Percentiles rank a stretch among this genome's conserved stretches.
Evolutionary conservation across 768 basidiomycete species (phyloP).

Genomic region (Naganishia kalamii): DNA sequence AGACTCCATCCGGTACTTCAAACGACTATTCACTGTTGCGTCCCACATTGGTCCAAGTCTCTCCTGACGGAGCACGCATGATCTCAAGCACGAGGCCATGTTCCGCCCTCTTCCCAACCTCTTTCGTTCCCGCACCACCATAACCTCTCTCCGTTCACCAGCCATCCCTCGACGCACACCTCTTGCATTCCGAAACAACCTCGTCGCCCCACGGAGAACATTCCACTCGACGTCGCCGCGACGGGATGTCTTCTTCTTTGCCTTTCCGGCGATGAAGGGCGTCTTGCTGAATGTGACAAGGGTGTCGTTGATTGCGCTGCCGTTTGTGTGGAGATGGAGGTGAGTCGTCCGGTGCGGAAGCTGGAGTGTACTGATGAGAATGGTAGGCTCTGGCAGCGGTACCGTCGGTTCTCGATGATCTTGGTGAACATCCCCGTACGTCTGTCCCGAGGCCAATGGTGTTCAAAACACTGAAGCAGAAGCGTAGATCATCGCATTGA

Average conservation of each 20-base stretch:
- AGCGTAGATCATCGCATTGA: conserved; percentile 47
- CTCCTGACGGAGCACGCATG: neutral
- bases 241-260: conserved; percentile 49
- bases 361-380: conserved; percentile 9
- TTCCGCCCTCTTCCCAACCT: neutral
- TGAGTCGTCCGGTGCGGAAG: conserved; percentile 15
- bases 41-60: neutral
- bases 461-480: neutral
- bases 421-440: conserved; percentile 49
- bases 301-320: conserved; percentile 43
- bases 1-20: no score
- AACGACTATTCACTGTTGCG: neutral
- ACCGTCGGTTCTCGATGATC: conserved; percentile 44
- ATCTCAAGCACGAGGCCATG: neutral
- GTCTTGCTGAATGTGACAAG: conserved; percentile 46
- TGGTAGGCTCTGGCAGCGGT: conserved; percentile 47
- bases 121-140: neutral
- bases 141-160: neutral
- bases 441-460: neutral
- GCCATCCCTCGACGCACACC: neutral
- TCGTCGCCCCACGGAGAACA: neutral
- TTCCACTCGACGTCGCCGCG: conserved; percentile 44
- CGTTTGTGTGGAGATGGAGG: conserved; percentile 43
- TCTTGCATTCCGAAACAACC: neutral
- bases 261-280: conserved; percentile 50